Conservation (phyloP, 2,329 filamentous ascomycete genomes). For the Fusarium mangiferae region DNA sequence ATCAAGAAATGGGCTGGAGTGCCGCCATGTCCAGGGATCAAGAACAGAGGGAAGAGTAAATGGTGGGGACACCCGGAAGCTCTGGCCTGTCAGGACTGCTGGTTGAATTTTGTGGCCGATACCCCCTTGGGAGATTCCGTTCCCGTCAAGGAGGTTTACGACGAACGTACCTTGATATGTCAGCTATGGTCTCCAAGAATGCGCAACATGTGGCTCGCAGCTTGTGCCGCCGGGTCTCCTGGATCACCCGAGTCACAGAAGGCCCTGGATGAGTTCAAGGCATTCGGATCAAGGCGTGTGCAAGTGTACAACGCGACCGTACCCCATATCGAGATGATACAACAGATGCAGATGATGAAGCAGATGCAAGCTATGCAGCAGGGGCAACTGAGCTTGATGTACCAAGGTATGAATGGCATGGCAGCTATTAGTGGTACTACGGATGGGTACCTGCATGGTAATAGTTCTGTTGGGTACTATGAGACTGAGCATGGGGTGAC, state of each 20-base stretch:
- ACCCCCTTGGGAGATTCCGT: conserved; percentile 42
- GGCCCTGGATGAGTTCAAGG: conserved; percentile 42
- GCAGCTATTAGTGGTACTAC: conserved; percentile 41
- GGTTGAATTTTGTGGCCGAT: conserved; percentile 44
- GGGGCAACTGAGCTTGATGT: conserved; percentile 48
- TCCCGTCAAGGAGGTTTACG: conserved; percentile 39
- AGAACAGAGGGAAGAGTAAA: conserved; percentile 34
- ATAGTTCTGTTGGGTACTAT: conserved; percentile 49
- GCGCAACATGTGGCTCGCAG: conserved; percentile 49
- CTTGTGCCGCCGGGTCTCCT: conserved; percentile 42
- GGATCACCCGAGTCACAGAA: conserved; percentile 41
- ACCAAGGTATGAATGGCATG: conserved; percentile 47
- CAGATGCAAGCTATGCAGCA: conserved; percentile 50
- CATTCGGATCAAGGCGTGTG: conserved; percentile 42
- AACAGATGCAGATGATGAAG: conserved; percentile 44
- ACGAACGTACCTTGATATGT: conserved; percentile 46
- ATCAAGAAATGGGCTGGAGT: conserved; percentile 45
- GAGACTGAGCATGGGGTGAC: conserved; percentile 49
- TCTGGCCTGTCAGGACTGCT: conserved; percentile 50
- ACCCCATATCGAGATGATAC: conserved; percentile 45
- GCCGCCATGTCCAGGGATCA: conserved; percentile 44
- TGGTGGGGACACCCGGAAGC: conserved; percentile 52
- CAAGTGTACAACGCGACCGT: conserved; percentile 46
- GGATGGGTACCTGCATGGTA: conserved; percentile 49
- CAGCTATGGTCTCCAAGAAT: conserved; percentile 53